These are phyloP conservation scores for Penicillium sp. DNA, from an alignment of 2,329 filamentous ascomycete genomes.

Conservation along the genomic window DNA sequence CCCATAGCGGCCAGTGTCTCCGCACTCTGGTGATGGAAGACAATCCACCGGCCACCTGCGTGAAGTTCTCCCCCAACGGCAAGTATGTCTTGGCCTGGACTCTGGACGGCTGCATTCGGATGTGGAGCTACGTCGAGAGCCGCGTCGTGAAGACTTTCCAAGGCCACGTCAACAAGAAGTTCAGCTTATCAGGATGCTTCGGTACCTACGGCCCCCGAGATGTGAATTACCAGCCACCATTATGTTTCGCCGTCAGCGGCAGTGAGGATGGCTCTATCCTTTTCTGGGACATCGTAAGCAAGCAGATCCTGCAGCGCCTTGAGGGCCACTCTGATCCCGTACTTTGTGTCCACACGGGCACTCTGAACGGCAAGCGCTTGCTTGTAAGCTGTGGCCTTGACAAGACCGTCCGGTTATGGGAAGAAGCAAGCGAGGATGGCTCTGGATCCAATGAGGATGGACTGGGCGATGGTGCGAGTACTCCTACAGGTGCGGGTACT, in stretches of 20 bases:
- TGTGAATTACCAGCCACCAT: slow-evolving; percentile 31
- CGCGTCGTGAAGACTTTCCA: slow-evolving; percentile 96
- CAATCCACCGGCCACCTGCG: slow-evolving; percentile 81
- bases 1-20: slow-evolving; percentile 87
- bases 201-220: slow-evolving; percentile 56
- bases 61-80: slow-evolving; percentile 91
- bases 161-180: slow-evolving; percentile 79
- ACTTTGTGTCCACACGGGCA: slow-evolving; percentile 58
- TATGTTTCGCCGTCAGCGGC: slow-evolving; percentile 68
- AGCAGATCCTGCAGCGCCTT: slow-evolving; percentile 70
- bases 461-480: not conserved
- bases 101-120: slow-evolving; percentile 79
- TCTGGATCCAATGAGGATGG: not conserved
- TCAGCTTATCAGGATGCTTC: slow-evolving; percentile 80
- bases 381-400: slow-evolving; percentile 63
- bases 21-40: slow-evolving; percentile 95
- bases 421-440: slow-evolving; percentile 36
- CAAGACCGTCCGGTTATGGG: slow-evolving; percentile 60
- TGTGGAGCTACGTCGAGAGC: slow-evolving; percentile 94
- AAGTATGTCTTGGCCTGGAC: slow-evolving; percentile 90
- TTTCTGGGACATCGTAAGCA: slow-evolving; percentile 86
- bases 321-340: slow-evolving; percentile 57
- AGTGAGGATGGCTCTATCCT: slow-evolving; percentile 84
- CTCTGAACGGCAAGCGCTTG: slow-evolving; percentile 45
- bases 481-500: not conserved